These are phyloP conservation scores for Coemansia guatemalensis DNA, from an alignment of 192 early-diverging fungal species.

Conservation along the genomic window DNA sequence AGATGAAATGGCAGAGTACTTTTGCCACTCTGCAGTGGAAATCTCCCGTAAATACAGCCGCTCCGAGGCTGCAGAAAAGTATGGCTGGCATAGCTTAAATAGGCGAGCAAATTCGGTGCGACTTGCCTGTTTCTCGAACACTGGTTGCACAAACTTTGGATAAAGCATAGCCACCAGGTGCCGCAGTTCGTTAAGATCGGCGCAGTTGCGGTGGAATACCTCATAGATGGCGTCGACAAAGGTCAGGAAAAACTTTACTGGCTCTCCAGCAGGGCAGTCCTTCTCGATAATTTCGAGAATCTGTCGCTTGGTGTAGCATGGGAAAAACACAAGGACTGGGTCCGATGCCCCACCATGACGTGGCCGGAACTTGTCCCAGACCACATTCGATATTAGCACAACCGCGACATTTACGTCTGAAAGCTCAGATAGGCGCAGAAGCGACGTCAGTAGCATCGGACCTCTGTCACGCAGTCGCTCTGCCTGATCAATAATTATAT, in stretches of 20 bases:
- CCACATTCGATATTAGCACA: constrained; percentile 71
- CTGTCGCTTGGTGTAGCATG: constrained; percentile 72
- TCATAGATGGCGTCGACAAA: constrained; percentile 84
- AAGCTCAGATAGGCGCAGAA: constrained; percentile 72
- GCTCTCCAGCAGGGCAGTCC: constrained; percentile 65
- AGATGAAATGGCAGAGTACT: constrained; percentile 37
- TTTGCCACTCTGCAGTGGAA: constrained; percentile 80
- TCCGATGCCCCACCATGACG: constrained; percentile 62
- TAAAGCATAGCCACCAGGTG: constrained; percentile 80
- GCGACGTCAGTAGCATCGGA: constrained; percentile 62
- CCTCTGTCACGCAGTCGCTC: constrained; percentile 75
- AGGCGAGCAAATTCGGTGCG: constrained; percentile 69
- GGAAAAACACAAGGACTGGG: constrained; percentile 69
- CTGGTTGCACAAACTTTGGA: constrained; percentile 86
- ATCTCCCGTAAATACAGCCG: constrained; percentile 91
- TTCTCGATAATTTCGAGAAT: constrained; percentile 66
- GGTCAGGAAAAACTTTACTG: constrained; percentile 61
- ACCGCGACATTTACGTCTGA: constrained; percentile 58
- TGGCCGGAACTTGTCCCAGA: constrained; percentile 78
- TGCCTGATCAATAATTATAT: constrained; percentile 74
- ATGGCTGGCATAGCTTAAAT: constrained; percentile 73
- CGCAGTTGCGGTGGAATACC: constrained; percentile 76
- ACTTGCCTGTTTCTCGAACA: constrained; percentile 67
- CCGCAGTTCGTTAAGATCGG: constrained; percentile 84
- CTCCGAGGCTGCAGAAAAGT: constrained; percentile 79